Base-by-base conservation (phyloP, 2,329 filamentous ascomycete genomes). In the Remersonia thermophila region DNA sequence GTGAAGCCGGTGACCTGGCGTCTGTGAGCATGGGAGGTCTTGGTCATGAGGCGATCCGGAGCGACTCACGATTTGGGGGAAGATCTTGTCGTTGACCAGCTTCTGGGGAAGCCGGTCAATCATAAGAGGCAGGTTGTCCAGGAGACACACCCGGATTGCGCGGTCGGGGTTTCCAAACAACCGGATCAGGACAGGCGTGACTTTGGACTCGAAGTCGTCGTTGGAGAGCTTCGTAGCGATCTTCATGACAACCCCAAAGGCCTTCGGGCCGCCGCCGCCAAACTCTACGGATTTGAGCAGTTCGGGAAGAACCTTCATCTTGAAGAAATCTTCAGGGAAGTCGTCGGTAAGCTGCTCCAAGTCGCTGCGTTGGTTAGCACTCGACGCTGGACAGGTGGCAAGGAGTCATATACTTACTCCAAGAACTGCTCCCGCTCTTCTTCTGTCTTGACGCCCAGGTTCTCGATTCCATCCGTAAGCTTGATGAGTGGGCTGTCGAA, bases 201-300 rank as follows among this genome's bases (percentile, higher is more conserved):
- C 74, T 43, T 79, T 82, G 7, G 73, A 56, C 31, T 93, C 83
- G 55, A 93, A 98, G 55, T 98, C 91, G 8, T 96, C 91, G 42
- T 80, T 80, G 2, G 83, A 76, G 28, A 98, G 65, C 53, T 94
- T 96, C 6, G 77, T 66, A 3, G 85, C 77, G 48, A 98, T 95
- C 53, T 93, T 93, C 66, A 96, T 77, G 28, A 94, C 83, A 2
- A 93, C 77, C 1, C 70, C 64, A 41, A 98, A 83, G 1, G 93
- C 87, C 53, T 93, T 93, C 0, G 89, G 83, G 0, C 91, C 91
- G 18, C 91, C 91, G 9, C 89, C 91, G 7, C 91, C 91, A 56
- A 95, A 98, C 52, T 98, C 91, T n/a, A 96, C 86, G 0, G 87
- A 94, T 55, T 96, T 98, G n/a, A 98, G 69, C 20, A 98, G 65